These are phyloP conservation scores for Yamadazyma philogaea DNA, from an alignment of 805 yeast genomes.

Conservation along the genomic window DNA sequence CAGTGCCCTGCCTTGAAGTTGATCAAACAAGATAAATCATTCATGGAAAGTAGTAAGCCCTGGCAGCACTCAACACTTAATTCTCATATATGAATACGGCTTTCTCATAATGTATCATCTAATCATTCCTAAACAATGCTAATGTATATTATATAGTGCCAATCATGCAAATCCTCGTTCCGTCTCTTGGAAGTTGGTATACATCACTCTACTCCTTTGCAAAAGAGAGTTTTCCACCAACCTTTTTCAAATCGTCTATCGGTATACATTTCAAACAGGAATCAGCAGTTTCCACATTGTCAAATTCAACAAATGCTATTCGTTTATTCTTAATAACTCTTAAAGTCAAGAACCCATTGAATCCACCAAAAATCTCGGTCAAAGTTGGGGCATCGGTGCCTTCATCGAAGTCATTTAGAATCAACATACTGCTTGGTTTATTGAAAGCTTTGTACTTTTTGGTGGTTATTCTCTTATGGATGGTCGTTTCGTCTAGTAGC, in stretches of 20 bases:
- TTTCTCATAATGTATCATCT: no score
- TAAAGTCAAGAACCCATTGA: slow-evolving; percentile 61
- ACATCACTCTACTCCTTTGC: slow-evolving; percentile 8
- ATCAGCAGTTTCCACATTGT: slow-evolving; percentile 50
- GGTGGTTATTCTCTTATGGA: slow-evolving; percentile 20
- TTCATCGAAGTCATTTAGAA: slow-evolving; percentile 7
- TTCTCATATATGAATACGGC: no score
- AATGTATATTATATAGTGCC: no score
- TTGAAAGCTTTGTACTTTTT: slow-evolving; percentile 13
- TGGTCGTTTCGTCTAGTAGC: slow-evolving; percentile 17
- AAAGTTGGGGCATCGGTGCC: background rate
- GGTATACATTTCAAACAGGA: slow-evolving; percentile 18
- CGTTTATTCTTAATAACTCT: slow-evolving; percentile 64
- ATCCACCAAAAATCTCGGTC: slow-evolving; percentile 43
- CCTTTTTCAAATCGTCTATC: background rate
- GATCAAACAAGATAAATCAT: no score
- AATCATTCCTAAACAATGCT: no score
- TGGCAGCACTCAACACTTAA: no score
- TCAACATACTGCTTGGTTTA: slow-evolving; percentile 10
- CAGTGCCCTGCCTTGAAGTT: no score
- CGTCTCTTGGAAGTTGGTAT: no score
- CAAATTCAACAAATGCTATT: slow-evolving; percentile 81
- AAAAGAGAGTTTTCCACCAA: slow-evolving; percentile 7
- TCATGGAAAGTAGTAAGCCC: no score
- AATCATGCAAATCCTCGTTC: no score